Percentiles rank a stretch among this genome's conserved stretches.
These are phyloP conservation scores for Thielaviopsis populi DNA, from an alignment of 2,329 filamentous ascomycete genomes.

Conservation along the genomic window DNA sequence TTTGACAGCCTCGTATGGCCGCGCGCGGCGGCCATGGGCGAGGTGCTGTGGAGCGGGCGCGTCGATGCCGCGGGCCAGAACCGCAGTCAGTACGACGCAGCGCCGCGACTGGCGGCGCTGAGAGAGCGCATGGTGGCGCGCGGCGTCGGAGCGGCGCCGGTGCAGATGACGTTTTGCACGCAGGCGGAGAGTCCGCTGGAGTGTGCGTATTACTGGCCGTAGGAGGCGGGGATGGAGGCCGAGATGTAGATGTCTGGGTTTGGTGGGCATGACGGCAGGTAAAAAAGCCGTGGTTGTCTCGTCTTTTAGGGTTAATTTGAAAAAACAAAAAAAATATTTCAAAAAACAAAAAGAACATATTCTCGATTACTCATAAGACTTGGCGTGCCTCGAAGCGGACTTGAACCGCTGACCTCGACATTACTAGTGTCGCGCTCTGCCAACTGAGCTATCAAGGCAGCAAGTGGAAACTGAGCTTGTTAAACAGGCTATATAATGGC, in stretches of 20 bases:
- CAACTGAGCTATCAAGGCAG: background rate
- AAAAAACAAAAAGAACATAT: background rate
- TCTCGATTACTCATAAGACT: too few species aligned
- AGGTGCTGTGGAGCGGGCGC: constrained; percentile 66
- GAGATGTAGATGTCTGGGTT: background rate
- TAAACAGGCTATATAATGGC: background rate
- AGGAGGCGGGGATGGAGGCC: background rate
- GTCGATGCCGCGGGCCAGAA: constrained; percentile 52
- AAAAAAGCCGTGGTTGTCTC: too few species aligned
- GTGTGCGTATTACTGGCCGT: constrained; percentile 16
- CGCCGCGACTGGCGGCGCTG: constrained; percentile 57
- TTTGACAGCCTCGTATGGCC: constrained; percentile 69
- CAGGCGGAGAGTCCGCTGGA: constrained; percentile 33
- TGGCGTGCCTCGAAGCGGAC: constrained; percentile 2
- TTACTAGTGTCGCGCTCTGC: constrained; percentile 5
- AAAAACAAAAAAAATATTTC: background rate
- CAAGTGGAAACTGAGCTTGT: background rate
- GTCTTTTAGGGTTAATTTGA: background rate
- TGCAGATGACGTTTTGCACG: constrained; percentile 61
- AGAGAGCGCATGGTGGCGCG: constrained; percentile 57
- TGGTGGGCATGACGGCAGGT: too few species aligned
- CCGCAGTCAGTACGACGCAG: constrained; percentile 54
- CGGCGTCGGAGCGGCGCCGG: constrained; percentile 47
- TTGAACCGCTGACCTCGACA: constrained; percentile 4
- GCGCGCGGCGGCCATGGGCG: constrained; percentile 54